A percentile compares a stretch with the other conserved stretches of the same genome.
phyloP scores from a whole-genome alignment of 257 asterid genomes.

The Anisodus acutangulus region DNA sequence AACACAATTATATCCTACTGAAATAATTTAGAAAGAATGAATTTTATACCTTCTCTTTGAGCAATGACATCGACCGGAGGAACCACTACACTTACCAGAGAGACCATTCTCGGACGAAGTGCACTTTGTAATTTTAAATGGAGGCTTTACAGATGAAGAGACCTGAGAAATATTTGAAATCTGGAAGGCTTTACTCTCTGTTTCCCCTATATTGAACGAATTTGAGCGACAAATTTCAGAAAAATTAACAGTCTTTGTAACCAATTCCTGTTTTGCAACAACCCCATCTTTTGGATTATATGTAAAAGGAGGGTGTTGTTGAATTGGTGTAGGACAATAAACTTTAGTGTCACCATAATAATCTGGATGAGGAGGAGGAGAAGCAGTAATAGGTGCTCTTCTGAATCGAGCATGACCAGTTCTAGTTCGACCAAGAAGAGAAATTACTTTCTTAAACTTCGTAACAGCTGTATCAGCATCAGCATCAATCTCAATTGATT shows the following conservation, averaged over 20 bases:
- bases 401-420: slow-evolving; percentile 97
- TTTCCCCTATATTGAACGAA: slow-evolving; percentile 53
- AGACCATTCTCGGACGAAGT: slow-evolving; percentile 59
- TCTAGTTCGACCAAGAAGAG: slow-evolving; percentile 63
- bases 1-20: background rate
- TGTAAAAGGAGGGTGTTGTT: slow-evolving; percentile 54
- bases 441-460: slow-evolving; percentile 63
- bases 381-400: slow-evolving; percentile 51
- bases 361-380: slow-evolving; percentile 26
- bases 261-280: background rate
- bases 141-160: slow-evolving; percentile 78
- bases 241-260: slow-evolving; percentile 60
- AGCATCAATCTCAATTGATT: slow-evolving; percentile 23
- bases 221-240: slow-evolving; percentile 50
- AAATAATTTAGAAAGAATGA: background rate
- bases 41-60: slow-evolving; percentile 69
- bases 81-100: slow-evolving; percentile 78
- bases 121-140: slow-evolving; percentile 64
- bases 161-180: slow-evolving; percentile 53
- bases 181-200: slow-evolving; percentile 55
- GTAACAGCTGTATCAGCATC: slow-evolving; percentile 61
- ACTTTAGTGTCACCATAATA: slow-evolving; percentile 37
- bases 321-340: slow-evolving; percentile 86
- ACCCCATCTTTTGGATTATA: background rate
- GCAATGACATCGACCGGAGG: slow-evolving; percentile 80